phyloP scores from a whole-genome alignment of 345 rosid genomes.

The Zanthoxylum bungeanum region DNA sequence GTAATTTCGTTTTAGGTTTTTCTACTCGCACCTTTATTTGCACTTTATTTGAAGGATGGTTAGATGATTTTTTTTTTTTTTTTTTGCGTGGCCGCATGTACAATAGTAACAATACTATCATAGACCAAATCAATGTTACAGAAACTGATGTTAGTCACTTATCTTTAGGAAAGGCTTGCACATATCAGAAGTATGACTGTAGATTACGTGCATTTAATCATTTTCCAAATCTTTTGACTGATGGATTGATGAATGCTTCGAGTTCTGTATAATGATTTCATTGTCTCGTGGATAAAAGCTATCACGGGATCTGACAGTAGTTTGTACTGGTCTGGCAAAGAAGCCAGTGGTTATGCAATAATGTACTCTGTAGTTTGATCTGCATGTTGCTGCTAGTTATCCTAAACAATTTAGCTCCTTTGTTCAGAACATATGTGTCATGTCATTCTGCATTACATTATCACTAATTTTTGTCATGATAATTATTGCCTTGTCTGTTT shows the following conservation, averaged over 20 bases:
- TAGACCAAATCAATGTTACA: too few relatives aligned
- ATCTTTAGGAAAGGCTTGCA: background rate
- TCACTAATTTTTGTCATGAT: background rate
- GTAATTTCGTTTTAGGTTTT: background rate
- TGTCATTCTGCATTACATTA: background rate
- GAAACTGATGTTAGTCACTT: constrained; percentile 5
- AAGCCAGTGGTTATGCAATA: background rate
- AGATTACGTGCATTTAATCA: background rate
- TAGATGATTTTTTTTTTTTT: too few relatives aligned
- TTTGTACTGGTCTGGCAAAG: background rate
- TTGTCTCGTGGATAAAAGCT: background rate
- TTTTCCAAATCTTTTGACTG: background rate
- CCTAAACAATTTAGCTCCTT: background rate
- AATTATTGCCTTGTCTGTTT: background rate
- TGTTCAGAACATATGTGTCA: background rate
- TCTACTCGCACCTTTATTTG: background rate
- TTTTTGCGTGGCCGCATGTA: background rate
- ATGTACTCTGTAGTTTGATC: background rate
- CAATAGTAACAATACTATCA: background rate
- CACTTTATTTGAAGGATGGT: too few relatives aligned
- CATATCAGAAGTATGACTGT: background rate
- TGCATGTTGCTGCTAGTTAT: background rate
- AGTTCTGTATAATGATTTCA: background rate
- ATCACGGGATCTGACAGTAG: background rate
- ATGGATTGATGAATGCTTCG: background rate